phyloP scores from a whole-genome alignment of 2,329 filamentous ascomycete species.

The Epichloe gansuensis region DNA sequence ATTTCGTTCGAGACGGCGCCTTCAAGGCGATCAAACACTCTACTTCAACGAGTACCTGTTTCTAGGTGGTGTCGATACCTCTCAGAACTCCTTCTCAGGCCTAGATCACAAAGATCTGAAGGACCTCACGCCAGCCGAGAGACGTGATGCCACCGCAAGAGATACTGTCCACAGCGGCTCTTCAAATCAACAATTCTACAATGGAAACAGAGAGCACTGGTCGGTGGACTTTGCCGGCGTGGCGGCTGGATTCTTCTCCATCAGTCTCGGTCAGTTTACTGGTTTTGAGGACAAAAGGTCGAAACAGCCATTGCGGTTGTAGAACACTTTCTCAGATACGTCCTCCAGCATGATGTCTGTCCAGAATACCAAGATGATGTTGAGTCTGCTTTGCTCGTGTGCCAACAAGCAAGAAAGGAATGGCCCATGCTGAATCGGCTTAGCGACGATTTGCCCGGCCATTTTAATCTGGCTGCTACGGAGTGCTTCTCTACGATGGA shows the following conservation, averaged over 20 bases:
- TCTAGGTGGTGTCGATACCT: constrained; percentile 66
- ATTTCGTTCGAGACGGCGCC: constrained; percentile 64
- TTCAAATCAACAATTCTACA: constrained; percentile 35
- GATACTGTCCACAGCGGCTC: constrained; percentile 43
- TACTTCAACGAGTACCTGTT: constrained; percentile 72
- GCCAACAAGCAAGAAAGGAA: constrained; percentile 54
- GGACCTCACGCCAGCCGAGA: constrained; percentile 46
- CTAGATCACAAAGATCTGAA: constrained; percentile 42
- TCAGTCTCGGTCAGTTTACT: constrained; percentile 39
- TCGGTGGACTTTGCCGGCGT: constrained; percentile 70
- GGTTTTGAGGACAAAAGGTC: constrained; percentile 42
- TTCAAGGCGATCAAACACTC: constrained; percentile 47
- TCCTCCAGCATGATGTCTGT: constrained; percentile 75
- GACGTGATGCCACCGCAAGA: constrained; percentile 50
- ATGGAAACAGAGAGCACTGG: constrained; percentile 47
- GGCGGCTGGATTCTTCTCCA: constrained; percentile 66
- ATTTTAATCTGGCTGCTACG: constrained; percentile 68
- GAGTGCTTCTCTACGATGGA: constrained; percentile 44
- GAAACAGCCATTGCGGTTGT: constrained; percentile 53
- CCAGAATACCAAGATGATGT: constrained; percentile 65
- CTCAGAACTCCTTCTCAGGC: constrained; percentile 45
- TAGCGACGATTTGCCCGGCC: constrained; percentile 49
- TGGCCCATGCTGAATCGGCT: constrained; percentile 46
- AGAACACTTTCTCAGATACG: constrained; percentile 79
- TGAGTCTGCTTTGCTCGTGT: constrained; percentile 51